Base-by-base conservation (phyloP, 176 grass and related monocot species). In the Puccinellia tenuiflora region DNA sequence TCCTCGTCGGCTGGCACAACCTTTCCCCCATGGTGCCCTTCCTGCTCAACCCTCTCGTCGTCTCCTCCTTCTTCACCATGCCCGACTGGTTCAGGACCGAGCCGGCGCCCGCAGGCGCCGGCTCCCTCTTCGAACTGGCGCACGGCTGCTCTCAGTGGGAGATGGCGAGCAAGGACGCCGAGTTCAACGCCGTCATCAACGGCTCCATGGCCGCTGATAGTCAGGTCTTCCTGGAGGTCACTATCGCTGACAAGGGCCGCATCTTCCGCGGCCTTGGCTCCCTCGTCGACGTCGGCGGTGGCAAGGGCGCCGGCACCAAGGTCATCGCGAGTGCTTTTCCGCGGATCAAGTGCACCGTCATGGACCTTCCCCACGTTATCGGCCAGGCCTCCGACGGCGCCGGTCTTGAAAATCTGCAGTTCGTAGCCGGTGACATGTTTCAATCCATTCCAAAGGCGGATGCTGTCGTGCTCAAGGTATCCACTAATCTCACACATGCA, bases 381-480 rank as follows among this genome's bases (percentile, higher is more conserved):
- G 54, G 1, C 15, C 9, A 46, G 1, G 24, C 1, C 14, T 4
- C 10, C 15, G 11, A 51, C 40, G 38, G 10, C 7, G 68, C 8
- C 5, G 3, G 53, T 81, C 37, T 24, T 20, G 65, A 81, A 11
- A 70, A 25, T 3, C n/a, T 70, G 37, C 1, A 13, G 1, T 84
- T 72, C 24, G 51, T 90, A 5, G 75, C 74, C 1, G 83, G 83
- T 3, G 28, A 85, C n/a, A 85, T 79, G 75, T 78, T 69, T n/a
- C 8, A 79, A 35, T 85, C 68, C 75, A 60, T 85, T 24, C 83
- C 83, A n/a, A 2, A 6, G 0, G 74, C 88, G 1, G 39, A 86
- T 70, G 81, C 88, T 13, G n/a, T 93, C 3, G 21, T 93, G 17
- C 88, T 93, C 7, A 90, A 93, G 82, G 91, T 92, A 73, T 9